A percentile compares a stretch with the other conserved stretches of the same genome.
Evolutionary conservation across 805 yeast genomes (phyloP).

Genomic region (Starmerella vaccinii): DNA sequence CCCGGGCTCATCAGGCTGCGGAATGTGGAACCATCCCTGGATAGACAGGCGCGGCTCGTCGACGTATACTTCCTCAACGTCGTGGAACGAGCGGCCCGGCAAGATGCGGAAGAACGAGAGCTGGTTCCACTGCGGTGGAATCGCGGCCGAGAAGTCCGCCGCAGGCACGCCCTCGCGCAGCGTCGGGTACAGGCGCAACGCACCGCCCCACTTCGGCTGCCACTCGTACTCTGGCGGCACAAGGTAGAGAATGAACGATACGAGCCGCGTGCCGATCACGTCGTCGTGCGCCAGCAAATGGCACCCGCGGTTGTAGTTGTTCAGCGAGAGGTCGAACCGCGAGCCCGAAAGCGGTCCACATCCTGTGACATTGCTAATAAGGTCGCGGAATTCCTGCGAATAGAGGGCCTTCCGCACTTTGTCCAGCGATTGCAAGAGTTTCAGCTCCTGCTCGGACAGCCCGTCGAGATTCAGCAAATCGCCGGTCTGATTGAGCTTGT

Average conservation of each 20-base stretch:
- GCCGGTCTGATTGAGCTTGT: slow-evolving; percentile 79
- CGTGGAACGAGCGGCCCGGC: slow-evolving; percentile 95
- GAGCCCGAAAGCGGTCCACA: slow-evolving; percentile 84
- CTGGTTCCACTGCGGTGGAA: slow-evolving; percentile 91
- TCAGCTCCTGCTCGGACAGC: slow-evolving; percentile 61
- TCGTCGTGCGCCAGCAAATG: slow-evolving; percentile 94
- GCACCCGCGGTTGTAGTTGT: slow-evolving; percentile 85
- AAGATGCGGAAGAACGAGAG: slow-evolving; percentile 92
- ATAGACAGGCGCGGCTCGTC: slow-evolving; percentile 85
- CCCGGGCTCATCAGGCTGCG: slow-evolving; percentile 86
- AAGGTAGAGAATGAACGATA: slow-evolving; percentile 81
- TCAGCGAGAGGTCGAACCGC: slow-evolving; percentile 85
- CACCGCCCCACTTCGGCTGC: slow-evolving; percentile 93
- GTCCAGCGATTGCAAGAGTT: slow-evolving; percentile 61
- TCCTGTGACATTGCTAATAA: slow-evolving; percentile 65
- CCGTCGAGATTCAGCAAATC: slow-evolving; percentile 86
- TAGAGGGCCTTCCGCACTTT: slow-evolving; percentile 80
- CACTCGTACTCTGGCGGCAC: slow-evolving; percentile 86
- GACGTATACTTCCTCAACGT: slow-evolving; percentile 91
- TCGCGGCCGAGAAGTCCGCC: slow-evolving; percentile 55
- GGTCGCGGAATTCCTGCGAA: slow-evolving; percentile 72
- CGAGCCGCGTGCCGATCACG: slow-evolving; percentile 89
- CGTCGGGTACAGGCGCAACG: slow-evolving; percentile 74
- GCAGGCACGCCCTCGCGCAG: slow-evolving; percentile 82
- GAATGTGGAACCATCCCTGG: slow-evolving; percentile 99